These are phyloP conservation scores for Camillea tinctor DNA, from an alignment of 2,329 filamentous ascomycete genomes.

Conservation along the genomic window DNA sequence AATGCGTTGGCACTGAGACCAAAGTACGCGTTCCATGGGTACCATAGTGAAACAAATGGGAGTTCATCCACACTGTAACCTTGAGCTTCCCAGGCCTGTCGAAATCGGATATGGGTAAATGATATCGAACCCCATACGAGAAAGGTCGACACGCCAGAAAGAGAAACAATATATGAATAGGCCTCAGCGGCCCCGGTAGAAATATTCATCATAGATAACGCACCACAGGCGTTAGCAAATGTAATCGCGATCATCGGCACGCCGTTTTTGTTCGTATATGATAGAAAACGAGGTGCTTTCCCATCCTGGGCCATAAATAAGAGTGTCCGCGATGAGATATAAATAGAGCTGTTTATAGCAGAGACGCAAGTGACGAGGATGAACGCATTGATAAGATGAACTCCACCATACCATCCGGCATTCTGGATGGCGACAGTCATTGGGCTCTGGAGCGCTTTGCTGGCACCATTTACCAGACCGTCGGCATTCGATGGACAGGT, in stretches of 20 bases:
- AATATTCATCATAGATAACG: conserved; percentile 73
- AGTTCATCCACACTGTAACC: conserved; percentile 53
- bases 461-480: conserved; percentile 59
- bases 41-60: conserved; percentile 54
- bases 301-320: conserved; percentile 73
- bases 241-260: conserved; percentile 60
- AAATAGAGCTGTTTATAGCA: conserved; percentile 73
- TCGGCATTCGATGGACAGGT: conserved; percentile 68
- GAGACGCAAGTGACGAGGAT: conserved; percentile 72
- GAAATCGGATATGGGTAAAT: conserved; percentile 71
- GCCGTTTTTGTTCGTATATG: conserved; percentile 64
- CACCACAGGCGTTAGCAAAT: conserved; percentile 68
- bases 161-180: conserved; percentile 68
- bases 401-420: conserved; percentile 70
- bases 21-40: conserved; percentile 60
- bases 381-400: conserved; percentile 76
- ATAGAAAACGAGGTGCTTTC: conserved; percentile 69
- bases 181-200: conserved; percentile 64
- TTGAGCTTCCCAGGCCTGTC: conserved; percentile 59
- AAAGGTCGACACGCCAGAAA: conserved; percentile 69
- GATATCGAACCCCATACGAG: conserved; percentile 70
- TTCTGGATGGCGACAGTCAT: conserved; percentile 74
- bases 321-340: conserved; percentile 72
- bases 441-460: conserved; percentile 66
- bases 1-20: conserved; percentile 58